A percentile compares a stretch with the other conserved stretches of the same genome.
phyloP scores from a whole-genome alignment of 805 yeast genomes.

The Zygoascus biomembranicola region DNA sequence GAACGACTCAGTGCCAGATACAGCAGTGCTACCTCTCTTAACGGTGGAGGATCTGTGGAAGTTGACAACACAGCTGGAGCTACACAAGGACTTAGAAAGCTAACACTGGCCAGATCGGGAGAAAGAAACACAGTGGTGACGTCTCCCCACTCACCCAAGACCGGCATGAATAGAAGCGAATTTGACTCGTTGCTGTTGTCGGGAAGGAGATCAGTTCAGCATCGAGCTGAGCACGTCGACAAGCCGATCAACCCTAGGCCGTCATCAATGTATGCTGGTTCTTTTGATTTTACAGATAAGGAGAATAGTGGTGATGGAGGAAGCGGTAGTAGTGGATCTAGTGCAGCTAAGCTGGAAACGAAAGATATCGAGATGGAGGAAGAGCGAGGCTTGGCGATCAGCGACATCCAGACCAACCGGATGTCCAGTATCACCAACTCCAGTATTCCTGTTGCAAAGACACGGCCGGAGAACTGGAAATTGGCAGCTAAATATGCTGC shows the following conservation, averaged over 20 bases:
- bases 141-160: neutral
- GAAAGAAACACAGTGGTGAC: neutral
- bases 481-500: constrained; percentile 86
- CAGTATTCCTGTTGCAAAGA: constrained; percentile 26
- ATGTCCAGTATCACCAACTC: neutral
- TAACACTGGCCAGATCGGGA: neutral
- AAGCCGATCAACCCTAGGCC: neutral
- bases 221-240: neutral
- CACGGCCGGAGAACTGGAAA: constrained; percentile 50
- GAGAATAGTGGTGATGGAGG: neutral
- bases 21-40: neutral
- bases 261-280: neutral
- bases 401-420: neutral
- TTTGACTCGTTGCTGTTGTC: neutral
- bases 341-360: neutral
- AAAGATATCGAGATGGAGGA: neutral
- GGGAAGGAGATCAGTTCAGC: neutral
- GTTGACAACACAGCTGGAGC: neutral
- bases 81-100: neutral
- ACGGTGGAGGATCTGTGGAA: neutral
- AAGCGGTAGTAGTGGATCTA: neutral
- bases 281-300: neutral
- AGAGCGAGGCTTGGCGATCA: neutral
- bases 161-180: neutral
- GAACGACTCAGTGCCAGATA: neutral